These are phyloP conservation scores for Russula lepida DNA, from an alignment of 768 basidiomycete genomes.

Conservation along the genomic window DNA sequence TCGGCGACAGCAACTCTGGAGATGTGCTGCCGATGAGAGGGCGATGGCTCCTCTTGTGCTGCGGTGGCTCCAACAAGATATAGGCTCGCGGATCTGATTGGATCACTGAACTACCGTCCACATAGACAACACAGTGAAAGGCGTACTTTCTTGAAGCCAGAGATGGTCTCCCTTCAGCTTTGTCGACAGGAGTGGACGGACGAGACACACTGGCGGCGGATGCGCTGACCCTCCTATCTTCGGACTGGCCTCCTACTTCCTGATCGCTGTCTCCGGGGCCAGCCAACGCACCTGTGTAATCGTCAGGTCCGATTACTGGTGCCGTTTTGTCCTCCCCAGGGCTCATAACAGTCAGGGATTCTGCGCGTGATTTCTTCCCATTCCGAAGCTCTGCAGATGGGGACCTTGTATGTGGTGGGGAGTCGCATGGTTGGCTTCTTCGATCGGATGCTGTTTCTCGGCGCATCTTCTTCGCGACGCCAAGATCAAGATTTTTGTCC, in stretches of 20 bases:
- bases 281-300: constrained; percentile 11
- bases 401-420: background rate
- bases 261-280: background rate
- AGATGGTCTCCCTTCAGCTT: background rate
- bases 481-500: background rate
- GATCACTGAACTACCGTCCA: background rate
- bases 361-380: background rate
- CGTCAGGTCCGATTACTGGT: constrained; percentile 1
- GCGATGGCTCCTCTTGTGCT: background rate
- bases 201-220: background rate
- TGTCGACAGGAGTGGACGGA: background rate
- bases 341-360: background rate
- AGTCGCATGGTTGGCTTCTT: background rate
- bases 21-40: background rate
- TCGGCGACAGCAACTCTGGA: background rate
- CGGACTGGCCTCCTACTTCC: background rate
- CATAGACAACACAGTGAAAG: background rate
- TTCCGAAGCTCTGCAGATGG: background rate
- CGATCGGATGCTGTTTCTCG: background rate
- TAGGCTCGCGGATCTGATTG: background rate
- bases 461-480: constrained; percentile 2
- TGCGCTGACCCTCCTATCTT: background rate
- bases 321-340: background rate
- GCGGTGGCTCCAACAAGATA: background rate
- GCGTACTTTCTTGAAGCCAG: background rate